Evolutionary conservation across 164 flowering plant genomes (phyloP).

Genomic region (Stephania cephalantha): DNA sequence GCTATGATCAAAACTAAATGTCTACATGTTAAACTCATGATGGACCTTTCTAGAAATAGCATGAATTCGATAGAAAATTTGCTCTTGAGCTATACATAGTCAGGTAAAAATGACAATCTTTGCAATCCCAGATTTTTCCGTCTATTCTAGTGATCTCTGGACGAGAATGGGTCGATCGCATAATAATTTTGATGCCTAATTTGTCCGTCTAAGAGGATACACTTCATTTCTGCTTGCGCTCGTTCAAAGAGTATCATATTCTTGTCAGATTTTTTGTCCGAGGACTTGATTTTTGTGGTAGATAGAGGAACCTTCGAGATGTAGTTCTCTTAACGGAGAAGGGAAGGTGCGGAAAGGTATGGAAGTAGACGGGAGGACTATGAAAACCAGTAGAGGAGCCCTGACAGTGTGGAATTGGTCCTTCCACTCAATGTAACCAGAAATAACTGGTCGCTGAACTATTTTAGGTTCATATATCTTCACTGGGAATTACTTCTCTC

Average conservation of each 20-base stretch:
- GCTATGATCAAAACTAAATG: not conserved
- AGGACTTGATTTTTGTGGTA: slow-evolving; percentile 17
- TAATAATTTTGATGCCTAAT: no score
- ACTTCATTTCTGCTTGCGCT: not conserved
- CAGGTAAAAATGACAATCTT: not conserved
- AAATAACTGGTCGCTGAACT: slow-evolving; percentile 25
- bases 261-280: slow-evolving; percentile 1
- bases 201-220: not conserved
- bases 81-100: not conserved
- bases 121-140: not conserved
- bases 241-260: not conserved
- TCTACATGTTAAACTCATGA: no score
- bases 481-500: slow-evolving; percentile 25
- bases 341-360: slow-evolving; percentile 2
- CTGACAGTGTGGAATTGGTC: slow-evolving; percentile 32
- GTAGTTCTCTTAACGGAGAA: not conserved
- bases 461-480: slow-evolving; percentile 25
- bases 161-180: no score
- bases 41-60: no score
- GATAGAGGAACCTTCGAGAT: slow-evolving; percentile 9
- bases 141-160: not conserved
- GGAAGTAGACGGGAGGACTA: slow-evolving; percentile 7
- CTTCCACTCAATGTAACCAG: slow-evolving; percentile 31
- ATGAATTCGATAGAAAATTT: no score
- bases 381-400: slow-evolving; percentile 33